Base-by-base conservation (phyloP, 208 protist genomes). In the Crithidia expoeki region DNA sequence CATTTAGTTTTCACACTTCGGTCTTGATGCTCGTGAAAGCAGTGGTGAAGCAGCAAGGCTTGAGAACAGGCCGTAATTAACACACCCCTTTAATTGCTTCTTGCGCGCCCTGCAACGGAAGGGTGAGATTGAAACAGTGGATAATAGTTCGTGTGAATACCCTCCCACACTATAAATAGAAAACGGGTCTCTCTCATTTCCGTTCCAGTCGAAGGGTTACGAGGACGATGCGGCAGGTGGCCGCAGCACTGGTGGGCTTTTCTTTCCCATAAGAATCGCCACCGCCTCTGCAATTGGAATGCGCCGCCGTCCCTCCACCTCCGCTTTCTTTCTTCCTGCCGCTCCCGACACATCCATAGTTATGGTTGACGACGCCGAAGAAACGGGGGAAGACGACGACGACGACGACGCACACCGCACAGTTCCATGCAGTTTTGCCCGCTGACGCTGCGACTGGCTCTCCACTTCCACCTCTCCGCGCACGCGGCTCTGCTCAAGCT, bases 281-380 rank as follows among this genome's bases (percentile, higher is more conserved):
- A 91, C 56, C 2, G 85, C 85, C 60, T 85, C 74, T 10, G 79
- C 47, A 25, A 90, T 28, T 0, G 81, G 85, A 42, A 91, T 65
- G 19, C 79, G 85, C 7, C 69, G 30, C 42, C 49, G 50, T 42
- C 21, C 51, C 27, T 44, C 62, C 50, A 17, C 52, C 21, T 34
- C 23, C 4, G 36, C n/a, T 49, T 4, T 21, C 23, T 6, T 61
- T 50, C 11, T 19, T 16, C 38, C 17, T 34, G 28, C 28, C 6
- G n/a, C 23, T 0, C 0, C 1, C 42, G 9, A 27, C 21, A 36
- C 40, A 16, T 47, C 42, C 14, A 9, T 17, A 4, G 42, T 17
- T 1, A 2, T 3, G 10, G 51, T n/a, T 27, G 27, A 51, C 36
- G 63, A 21, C 42, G 71, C 27, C 5, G 50, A 57, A 10, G 55